Conservation (phyloP, 768 basidiomycete genomes). For the Agrocybe praecox region DNA sequence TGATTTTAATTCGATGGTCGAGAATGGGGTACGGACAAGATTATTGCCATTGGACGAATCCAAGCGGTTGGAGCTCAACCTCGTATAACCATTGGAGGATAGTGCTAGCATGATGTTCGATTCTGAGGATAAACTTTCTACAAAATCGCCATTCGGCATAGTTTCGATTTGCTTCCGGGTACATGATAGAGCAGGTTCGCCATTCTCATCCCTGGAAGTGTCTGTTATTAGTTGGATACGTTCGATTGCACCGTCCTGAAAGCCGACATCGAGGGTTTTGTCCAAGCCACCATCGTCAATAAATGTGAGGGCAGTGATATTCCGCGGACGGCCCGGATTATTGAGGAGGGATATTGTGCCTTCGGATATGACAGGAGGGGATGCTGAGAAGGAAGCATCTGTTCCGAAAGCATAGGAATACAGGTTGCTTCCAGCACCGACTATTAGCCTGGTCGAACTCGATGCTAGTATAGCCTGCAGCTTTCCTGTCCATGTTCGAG, state of each 20-base stretch:
- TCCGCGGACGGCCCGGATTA: constrained; percentile 33
- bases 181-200: constrained; percentile 17
- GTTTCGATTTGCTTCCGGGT: constrained; percentile 22
- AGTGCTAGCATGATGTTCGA: constrained; percentile 52
- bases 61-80: constrained; percentile 10
- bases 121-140: constrained; percentile 59
- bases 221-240: constrained; percentile 31
- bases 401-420: constrained; percentile 56
- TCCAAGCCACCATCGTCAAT: constrained; percentile 46
- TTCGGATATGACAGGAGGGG: constrained; percentile 51
- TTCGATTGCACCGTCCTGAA: constrained; percentile 60
- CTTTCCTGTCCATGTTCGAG: constrained; percentile 57
- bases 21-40: constrained; percentile 3
- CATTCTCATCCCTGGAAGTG: constrained; percentile 1
- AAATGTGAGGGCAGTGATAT: constrained; percentile 60
- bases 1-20: constrained; percentile 42
- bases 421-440: constrained; percentile 62
- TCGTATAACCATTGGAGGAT: constrained; percentile 39
- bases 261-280: constrained; percentile 54
- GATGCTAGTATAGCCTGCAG: constrained; percentile 60
- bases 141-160: constrained; percentile 45
- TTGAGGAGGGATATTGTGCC: constrained; percentile 41
- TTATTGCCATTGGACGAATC: background rate
- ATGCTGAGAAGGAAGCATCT: constrained; percentile 25
- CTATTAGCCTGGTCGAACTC: constrained; percentile 54